Evolutionary conservation across 371 early-diverging fungal genomes (phyloP), one percentile per base, ranked within the genome.

Genomic region (Caulochytrium protostelioides): DNA sequence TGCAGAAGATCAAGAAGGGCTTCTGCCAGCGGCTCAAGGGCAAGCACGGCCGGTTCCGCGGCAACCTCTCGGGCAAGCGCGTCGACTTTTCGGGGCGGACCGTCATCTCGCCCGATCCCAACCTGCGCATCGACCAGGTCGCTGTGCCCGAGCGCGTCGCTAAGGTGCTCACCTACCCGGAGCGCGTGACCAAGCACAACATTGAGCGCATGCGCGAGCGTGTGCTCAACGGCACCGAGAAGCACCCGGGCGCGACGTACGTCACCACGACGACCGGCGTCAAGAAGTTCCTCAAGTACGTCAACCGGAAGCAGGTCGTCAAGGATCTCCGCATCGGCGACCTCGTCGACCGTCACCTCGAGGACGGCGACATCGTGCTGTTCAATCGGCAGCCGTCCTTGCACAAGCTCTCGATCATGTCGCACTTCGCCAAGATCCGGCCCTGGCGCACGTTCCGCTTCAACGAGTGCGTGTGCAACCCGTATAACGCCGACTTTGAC

Each of bases 361-460:
- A 65, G 22, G 89, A 95, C 53, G 86, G 81, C 21, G 99, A 98
- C 53, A 77, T 92, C 18, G 95, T 98, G n/a, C 60, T 99, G 28
- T 99, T 99, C 65, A 99, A 98, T 56, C 83, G 99, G 44, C 99
- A 98, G 65, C 99, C 99, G 17, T 97, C 97, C 7, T 72, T 99
- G 35, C 99, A 99, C 62, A 77, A 89, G 47, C 70, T 97, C 39
- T 82, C 83, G 52, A 98, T 98, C 41, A 97, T 99, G 98, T 81
- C 95, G 2, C 98, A 98, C 54, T 78, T 74, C 57, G 89, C 57
- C n/a, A 87, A 85, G 43, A 76, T 97, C 13, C 79, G 82, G 53
- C 90, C 92, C 2, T 86, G 91, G 81, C 64, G 91, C 43, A 99
- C 99, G 2, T 83, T 98, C 61, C 73, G 97, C 30, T 94, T 98